A percentile compares a stretch with the other conserved stretches of the same genome.
phyloP scores from a whole-genome alignment of 306 rosid species.

The Sophora flavescens region DNA sequence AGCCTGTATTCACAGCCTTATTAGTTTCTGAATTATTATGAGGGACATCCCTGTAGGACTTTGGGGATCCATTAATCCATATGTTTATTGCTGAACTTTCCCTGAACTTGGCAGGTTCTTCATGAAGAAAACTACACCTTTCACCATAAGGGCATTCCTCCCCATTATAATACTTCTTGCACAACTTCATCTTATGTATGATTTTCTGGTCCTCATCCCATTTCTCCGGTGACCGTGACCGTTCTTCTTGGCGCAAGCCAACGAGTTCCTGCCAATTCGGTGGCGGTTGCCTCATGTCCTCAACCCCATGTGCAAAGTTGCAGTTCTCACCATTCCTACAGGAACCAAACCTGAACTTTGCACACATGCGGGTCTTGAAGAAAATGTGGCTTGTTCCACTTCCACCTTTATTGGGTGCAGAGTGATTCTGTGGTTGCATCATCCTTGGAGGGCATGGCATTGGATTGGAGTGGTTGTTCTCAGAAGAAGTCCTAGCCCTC shows the following conservation, averaged over 20 bases:
- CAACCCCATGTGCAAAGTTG: conserved; percentile 93
- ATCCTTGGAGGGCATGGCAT: conserved; percentile 43
- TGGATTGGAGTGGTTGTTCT: conserved; percentile 45
- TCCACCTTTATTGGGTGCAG: conserved; percentile 58
- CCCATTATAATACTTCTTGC: conserved; percentile 91
- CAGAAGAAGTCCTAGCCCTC: conserved; percentile 61
- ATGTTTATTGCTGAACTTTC: conserved; percentile 83
- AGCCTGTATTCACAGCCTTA: conserved; percentile 47
- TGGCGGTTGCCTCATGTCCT: conserved; percentile 88
- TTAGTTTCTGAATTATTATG: conserved; percentile 53
- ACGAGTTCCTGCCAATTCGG: conserved; percentile 97
- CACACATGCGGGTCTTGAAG: conserved; percentile 91
- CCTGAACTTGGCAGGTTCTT: conserved; percentile 83
- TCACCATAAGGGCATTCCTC: conserved; percentile 96
- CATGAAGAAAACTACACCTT: conserved; percentile 91
- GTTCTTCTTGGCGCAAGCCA: conserved; percentile 60
- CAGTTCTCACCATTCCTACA: conserved; percentile 90
- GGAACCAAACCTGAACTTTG: conserved; percentile 67
- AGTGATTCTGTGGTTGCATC: conserved; percentile 49
- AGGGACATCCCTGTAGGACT: conserved; percentile 51
- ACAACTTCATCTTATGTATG: conserved; percentile 90
- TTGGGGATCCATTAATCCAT: conserved; percentile 66
- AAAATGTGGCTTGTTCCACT: conserved; percentile 65
- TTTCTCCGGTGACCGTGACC: conserved; percentile 46
- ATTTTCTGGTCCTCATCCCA: conserved; percentile 92